Percentiles rank a stretch among this genome's conserved stretches.
Evolutionary conservation across 2,329 filamentous ascomycete genomes (phyloP).

Genomic region (Cephalotrichum gorgonifer): DNA sequence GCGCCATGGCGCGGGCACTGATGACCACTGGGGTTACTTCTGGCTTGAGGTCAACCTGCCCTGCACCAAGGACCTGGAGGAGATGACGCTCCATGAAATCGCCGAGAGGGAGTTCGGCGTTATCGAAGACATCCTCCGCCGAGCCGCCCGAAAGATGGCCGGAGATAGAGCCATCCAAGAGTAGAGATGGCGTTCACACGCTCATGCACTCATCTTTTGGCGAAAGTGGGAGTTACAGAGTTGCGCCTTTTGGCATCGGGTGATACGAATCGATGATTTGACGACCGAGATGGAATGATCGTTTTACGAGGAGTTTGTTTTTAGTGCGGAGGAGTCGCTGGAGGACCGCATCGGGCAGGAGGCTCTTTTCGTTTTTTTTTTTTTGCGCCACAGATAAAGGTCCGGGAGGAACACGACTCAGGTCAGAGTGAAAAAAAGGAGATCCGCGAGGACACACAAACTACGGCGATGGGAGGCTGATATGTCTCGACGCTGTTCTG

Average conservation of each 20-base stretch:
- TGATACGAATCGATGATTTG: not conserved
- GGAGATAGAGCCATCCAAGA: not conserved
- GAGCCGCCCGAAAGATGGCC: slow-evolving; percentile 15
- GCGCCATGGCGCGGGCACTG: slow-evolving; percentile 19
- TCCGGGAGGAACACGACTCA: not conserved
- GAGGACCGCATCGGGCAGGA: not conserved
- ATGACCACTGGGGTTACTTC: slow-evolving; percentile 42
- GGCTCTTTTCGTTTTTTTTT: not conserved
- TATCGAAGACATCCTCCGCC: slow-evolving; percentile 37
- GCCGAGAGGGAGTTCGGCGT: slow-evolving; percentile 35
- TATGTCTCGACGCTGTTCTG: not conserved
- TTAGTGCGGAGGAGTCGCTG: not conserved
- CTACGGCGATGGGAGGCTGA: not conserved
- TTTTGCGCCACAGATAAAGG: not conserved
- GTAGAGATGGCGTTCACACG: not conserved
- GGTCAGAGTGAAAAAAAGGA: not conserved
- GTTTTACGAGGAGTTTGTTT: not conserved
- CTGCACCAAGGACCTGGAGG: slow-evolving; percentile 29
- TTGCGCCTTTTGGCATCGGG: not conserved
- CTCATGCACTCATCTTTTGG: not conserved
- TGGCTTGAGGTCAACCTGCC: slow-evolving; percentile 35
- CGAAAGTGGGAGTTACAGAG: not conserved
- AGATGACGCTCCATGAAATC: slow-evolving; percentile 35
- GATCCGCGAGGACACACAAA: not conserved
- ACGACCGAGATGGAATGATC: not conserved